Percentiles rank a stretch among this genome's conserved stretches.
These are phyloP conservation scores for Eleusine coracana DNA, from an alignment of 176 grass and related monocot genomes.

Conservation along the genomic window DNA sequence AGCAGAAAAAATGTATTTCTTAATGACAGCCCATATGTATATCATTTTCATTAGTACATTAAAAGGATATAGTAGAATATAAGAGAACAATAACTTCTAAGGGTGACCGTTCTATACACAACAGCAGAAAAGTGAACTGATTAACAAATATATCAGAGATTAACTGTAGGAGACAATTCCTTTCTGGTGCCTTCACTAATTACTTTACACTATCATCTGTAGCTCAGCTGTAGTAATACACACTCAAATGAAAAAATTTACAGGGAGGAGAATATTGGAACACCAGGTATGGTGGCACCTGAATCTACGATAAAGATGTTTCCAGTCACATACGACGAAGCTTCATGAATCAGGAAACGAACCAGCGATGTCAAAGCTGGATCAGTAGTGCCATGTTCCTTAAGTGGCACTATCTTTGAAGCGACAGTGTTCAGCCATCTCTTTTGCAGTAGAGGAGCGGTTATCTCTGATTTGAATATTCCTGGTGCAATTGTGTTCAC, in stretches of 20 bases:
- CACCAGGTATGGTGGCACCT: constrained; percentile 63
- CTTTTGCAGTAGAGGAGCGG: constrained; percentile 58
- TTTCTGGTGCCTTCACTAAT: background rate
- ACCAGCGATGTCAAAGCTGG: constrained; percentile 78
- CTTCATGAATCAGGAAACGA: constrained; percentile 72
- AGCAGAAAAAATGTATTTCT: background rate
- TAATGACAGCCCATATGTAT: background rate
- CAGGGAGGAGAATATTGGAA: constrained; percentile 87
- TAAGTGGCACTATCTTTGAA: constrained; percentile 67
- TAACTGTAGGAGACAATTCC: background rate
- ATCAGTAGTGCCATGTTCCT: constrained; percentile 59
- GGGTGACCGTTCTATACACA: background rate
- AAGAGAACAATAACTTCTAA: background rate
- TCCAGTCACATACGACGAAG: constrained; percentile 73
- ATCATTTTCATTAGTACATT: background rate
- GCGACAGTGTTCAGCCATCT: constrained; percentile 66
- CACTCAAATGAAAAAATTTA: constrained; percentile 27
- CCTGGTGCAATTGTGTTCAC: constrained; percentile 86
- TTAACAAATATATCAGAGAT: background rate
- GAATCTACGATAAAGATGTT: constrained; percentile 80
- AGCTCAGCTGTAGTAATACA: background rate
- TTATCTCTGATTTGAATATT: constrained; percentile 86
- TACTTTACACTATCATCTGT: background rate
- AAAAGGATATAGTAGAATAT: background rate
- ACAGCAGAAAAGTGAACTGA: background rate